A percentile compares a stretch with the other conserved stretches of the same genome.
phyloP scores from a whole-genome alignment of 805 yeast species.

The Candida silvicultrix region DNA sequence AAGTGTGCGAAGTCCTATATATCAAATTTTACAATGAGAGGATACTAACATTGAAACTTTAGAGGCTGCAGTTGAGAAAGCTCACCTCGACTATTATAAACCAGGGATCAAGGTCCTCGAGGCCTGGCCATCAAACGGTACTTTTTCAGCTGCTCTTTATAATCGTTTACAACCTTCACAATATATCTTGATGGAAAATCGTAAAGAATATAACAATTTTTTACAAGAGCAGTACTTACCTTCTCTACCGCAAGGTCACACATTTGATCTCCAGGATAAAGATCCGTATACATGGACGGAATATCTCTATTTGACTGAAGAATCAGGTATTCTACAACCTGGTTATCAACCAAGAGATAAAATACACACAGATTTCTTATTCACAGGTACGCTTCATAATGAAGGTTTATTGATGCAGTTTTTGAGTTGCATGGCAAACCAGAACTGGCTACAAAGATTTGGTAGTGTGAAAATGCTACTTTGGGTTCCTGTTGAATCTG shows the following conservation, averaged over 20 bases:
- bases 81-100: slow-evolving; percentile 34
- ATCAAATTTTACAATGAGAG: background rate
- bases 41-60: background rate
- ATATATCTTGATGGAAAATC: slow-evolving; percentile 58
- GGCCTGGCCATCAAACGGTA: slow-evolving; percentile 51
- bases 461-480: slow-evolving; percentile 72
- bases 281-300: slow-evolving; percentile 71
- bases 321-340: slow-evolving; percentile 38
- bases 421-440: slow-evolving; percentile 57
- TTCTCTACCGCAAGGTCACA: slow-evolving; percentile 8
- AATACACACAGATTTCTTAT: slow-evolving; percentile 48
- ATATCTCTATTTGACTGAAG: slow-evolving; percentile 40
- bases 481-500: slow-evolving; percentile 57
- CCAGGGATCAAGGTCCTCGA: slow-evolving; percentile 48
- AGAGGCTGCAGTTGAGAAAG: slow-evolving; percentile 37
- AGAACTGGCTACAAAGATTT: slow-evolving; percentile 68
- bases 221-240: slow-evolving; percentile 4
- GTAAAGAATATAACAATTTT: slow-evolving; percentile 24
- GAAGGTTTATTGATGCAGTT: slow-evolving; percentile 73
- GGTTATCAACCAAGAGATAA: slow-evolving; percentile 27
- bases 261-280: slow-evolving; percentile 26
- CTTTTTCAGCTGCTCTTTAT: slow-evolving; percentile 58
- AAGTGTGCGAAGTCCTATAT: background rate
- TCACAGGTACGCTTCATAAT: slow-evolving; percentile 54
- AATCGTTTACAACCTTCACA: slow-evolving; percentile 52